Evolutionary conservation across 2,329 filamentous ascomycete species (phyloP), one percentile per base, ranked within the genome.

Genomic region (Alternaria sp.): DNA sequence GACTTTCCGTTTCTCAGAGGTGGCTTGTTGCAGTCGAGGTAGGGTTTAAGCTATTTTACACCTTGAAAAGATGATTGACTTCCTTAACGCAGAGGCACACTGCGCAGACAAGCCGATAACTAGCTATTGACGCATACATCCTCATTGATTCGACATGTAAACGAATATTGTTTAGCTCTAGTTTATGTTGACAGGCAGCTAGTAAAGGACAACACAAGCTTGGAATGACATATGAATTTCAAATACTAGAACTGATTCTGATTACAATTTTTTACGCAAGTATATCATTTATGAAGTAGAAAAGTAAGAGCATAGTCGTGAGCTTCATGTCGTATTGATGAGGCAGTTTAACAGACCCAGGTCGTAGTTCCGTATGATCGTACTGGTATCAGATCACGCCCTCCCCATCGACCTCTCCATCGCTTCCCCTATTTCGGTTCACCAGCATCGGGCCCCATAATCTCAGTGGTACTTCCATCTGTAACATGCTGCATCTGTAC

Each of bases 401-500:
- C 10, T 34, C 14, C 1, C 5, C 23, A 10, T 11, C 23, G 8
- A 29, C 17, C 17, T 21, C 13, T 44, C 17, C 14, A 36, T 13
- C 21, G 23, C 13, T 17, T 26, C 8, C 6, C 9, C 4, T 54
- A 44, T 28, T 61, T 57, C 11, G 24, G 6, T 17, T 29, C 36
- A 53, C 54, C n/a, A 42, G 36, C 5, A 28, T 31, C 33, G 21
- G 50, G 4, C 2, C 31, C 44, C 28, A 40, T 50, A 6, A 52
- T 54, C 31, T 67, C 60, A 10, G 37, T 57, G 31, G 58, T 67
- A 36, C 56, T 63, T 21, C 60, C 48, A 17, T 34, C 45, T 3
- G 26, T n/a, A 39, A 34, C 10, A 9, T 40, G 31, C 17, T 39
- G 24, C 10, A 17, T 29, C 29, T 54, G 51, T 21, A 49, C 60